These are phyloP conservation scores for Alternaria tenuissima DNA, from an alignment of 2,329 filamentous ascomycete species.

Conservation along the genomic window DNA sequence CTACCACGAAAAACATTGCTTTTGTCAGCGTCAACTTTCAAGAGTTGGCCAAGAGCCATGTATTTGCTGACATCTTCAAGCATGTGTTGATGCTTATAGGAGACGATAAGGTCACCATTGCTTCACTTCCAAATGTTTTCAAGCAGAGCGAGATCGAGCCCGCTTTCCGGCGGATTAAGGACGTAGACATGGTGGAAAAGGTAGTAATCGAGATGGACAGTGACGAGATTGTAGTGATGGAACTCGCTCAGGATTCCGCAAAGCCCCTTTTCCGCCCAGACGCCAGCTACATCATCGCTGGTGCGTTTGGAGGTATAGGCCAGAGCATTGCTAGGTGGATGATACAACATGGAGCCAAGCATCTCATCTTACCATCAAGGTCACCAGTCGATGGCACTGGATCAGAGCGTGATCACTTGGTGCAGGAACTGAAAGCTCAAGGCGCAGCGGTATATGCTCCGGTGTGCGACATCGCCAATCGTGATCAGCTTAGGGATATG, in stretches of 20 bases:
- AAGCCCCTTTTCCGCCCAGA: conserved; percentile 18
- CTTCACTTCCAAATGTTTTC: conserved; percentile 7
- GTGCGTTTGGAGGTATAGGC: conserved; percentile 37
- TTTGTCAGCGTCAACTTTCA: conserved; percentile 12
- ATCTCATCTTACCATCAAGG: conserved; percentile 31
- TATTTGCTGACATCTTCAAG: conserved; percentile 5
- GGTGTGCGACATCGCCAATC: conserved; percentile 28
- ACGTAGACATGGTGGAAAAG: conserved; percentile 9
- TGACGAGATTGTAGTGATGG: conserved; percentile 16
- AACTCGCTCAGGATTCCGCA: not conserved
- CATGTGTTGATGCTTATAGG: conserved; percentile 4
- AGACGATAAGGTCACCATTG: not conserved
- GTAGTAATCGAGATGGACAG: conserved; percentile 18
- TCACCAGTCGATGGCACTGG: conserved; percentile 11
- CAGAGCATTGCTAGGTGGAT: conserved; percentile 31
- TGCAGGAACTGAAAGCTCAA: conserved; percentile 15
- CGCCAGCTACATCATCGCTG: conserved; percentile 34
- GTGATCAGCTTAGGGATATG: conserved; percentile 5
- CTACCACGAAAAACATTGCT: conserved; percentile 9
- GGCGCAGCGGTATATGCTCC: conserved; percentile 22
- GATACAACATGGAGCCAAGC: conserved; percentile 27
- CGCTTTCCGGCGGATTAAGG: conserved; percentile 28
- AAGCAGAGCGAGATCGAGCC: conserved; percentile 20
- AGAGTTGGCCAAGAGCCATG: conserved; percentile 4
- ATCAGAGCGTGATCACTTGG: conserved; percentile 11